phyloP scores from a whole-genome alignment of 2,329 filamentous ascomycete species.

The Aspergillus uvarum region DNA sequence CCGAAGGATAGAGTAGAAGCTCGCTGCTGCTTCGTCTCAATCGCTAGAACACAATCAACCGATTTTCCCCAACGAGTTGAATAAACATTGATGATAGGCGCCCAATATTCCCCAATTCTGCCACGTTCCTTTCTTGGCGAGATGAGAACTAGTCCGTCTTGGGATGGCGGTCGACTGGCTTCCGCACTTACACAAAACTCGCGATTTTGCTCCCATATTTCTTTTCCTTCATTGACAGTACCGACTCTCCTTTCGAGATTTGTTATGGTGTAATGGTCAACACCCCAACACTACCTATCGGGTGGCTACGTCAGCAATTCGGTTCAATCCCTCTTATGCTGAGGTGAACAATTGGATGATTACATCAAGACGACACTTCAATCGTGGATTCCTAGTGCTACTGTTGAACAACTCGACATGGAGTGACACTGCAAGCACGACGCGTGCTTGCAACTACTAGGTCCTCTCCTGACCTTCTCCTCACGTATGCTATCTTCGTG shows the following conservation, averaged over 20 bases:
- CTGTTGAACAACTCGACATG: not conserved
- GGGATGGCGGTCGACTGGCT: conserved; percentile 21
- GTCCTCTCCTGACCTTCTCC: not conserved
- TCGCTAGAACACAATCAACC: not conserved
- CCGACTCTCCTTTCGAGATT: not conserved
- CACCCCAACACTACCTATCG: not conserved
- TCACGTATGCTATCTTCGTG: not conserved
- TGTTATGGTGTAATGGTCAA: not conserved
- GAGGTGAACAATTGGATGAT: not conserved
- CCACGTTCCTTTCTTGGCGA: conserved; percentile 21
- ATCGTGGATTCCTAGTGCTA: too few relatives aligned
- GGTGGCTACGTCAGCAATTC: not conserved
- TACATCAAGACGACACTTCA: not conserved
- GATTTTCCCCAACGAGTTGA: not conserved
- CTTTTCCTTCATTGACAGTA: not conserved
- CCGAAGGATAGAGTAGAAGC: not conserved
- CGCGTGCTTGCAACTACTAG: not conserved
- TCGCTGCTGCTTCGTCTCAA: not conserved
- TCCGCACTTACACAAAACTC: conserved; percentile 11
- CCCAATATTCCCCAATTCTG: conserved; percentile 22
- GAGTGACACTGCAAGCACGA: not conserved
- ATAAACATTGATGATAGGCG: conserved; percentile 14
- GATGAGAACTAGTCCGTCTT: conserved; percentile 11
- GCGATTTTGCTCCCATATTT: conserved; percentile 9
- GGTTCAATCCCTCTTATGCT: not conserved